These are phyloP conservation scores for Dothiorella sarmentorum DNA, from an alignment of 2,329 filamentous ascomycete genomes.

Conservation along the genomic window DNA sequence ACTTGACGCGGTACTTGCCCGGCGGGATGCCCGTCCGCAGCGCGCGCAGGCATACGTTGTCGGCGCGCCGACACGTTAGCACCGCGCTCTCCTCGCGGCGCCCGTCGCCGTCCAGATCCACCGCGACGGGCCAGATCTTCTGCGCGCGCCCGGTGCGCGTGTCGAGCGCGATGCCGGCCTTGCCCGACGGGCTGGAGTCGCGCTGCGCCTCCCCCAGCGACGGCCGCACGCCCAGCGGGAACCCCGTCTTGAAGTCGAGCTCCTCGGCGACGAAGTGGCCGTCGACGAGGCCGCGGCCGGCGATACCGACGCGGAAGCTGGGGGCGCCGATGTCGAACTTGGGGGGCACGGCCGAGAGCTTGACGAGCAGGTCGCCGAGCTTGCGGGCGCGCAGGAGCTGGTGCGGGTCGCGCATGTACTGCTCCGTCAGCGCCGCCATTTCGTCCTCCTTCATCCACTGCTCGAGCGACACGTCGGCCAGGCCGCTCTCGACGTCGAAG, in stretches of 20 bases:
- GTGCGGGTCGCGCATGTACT: slow-evolving; percentile 37
- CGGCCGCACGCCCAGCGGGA: slow-evolving; percentile 27
- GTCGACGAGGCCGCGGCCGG: slow-evolving; percentile 30
- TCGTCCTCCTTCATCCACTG: slow-evolving; percentile 43
- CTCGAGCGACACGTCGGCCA: slow-evolving; percentile 37
- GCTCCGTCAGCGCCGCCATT: slow-evolving; percentile 38
- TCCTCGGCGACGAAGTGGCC: slow-evolving; percentile 32
- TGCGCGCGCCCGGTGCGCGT: slow-evolving; percentile 25
- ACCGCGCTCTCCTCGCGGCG: slow-evolving; percentile 34
- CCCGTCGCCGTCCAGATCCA: slow-evolving; percentile 36
- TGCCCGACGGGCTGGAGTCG: slow-evolving; percentile 29
- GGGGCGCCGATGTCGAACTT: slow-evolving; percentile 34
- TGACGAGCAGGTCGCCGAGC: slow-evolving; percentile 36
- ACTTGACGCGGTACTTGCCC: slow-evolving; percentile 35
- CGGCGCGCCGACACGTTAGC: slow-evolving; percentile 31
- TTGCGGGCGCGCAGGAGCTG: slow-evolving; percentile 30
- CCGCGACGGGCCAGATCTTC: slow-evolving; percentile 34
- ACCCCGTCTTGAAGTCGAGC: slow-evolving; percentile 38
- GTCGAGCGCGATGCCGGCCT: slow-evolving; percentile 31
- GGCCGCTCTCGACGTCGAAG: slow-evolving; percentile 40
- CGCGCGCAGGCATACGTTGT: slow-evolving; percentile 34
- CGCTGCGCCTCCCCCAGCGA: slow-evolving; percentile 28
- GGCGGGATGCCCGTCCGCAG: slow-evolving; percentile 38
- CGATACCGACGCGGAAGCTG: slow-evolving; percentile 33
- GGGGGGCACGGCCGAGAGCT: slow-evolving; percentile 35